These are phyloP conservation scores for Ogataea sp. DNA, from an alignment of 805 yeast species.

Conservation along the genomic window DNA sequence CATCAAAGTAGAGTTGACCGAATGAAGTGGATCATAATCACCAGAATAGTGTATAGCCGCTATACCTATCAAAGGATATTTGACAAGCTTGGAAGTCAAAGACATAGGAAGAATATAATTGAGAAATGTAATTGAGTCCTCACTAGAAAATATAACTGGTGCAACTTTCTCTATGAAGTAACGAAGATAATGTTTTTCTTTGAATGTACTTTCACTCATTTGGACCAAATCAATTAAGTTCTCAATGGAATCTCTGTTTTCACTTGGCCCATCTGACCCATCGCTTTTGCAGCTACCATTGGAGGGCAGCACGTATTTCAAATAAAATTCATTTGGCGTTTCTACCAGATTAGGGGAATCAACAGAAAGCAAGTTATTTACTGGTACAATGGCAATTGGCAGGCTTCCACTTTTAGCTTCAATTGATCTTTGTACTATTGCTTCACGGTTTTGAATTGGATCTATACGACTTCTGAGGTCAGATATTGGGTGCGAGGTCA, in stretches of 20 bases:
- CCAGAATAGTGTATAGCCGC: conserved; percentile 19
- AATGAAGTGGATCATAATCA: not conserved
- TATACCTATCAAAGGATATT: conserved; percentile 20
- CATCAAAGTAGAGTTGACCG: conserved; percentile 2
- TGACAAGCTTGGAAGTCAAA: conserved; percentile 9
- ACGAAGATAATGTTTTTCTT: conserved; percentile 16
- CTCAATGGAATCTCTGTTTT: too few relatives aligned
- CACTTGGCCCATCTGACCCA: too few relatives aligned
- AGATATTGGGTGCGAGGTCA: not conserved
- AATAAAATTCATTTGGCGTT: too few relatives aligned
- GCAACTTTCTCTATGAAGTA: conserved; percentile 20
- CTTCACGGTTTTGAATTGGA: not conserved
- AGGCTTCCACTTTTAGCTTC: conserved; percentile 4
- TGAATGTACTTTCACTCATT: too few relatives aligned
- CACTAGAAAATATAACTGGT: conserved; percentile 17
- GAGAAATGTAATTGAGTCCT: conserved; percentile 16
- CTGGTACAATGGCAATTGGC: too few relatives aligned
- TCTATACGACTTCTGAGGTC: not conserved
- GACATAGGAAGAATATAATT: conserved; percentile 18
- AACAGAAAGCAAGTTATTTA: too few relatives aligned
- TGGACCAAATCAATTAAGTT: too few relatives aligned
- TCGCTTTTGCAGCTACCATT: too few relatives aligned
- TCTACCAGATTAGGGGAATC: too few relatives aligned
- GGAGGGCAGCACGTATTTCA: too few relatives aligned
- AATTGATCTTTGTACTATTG: too few relatives aligned